Percentiles rank a stretch among this genome's conserved stretches.
Conservation (phyloP, 1,139 yeast species). For the Magnusiomyces tetraspermus region DNA sequence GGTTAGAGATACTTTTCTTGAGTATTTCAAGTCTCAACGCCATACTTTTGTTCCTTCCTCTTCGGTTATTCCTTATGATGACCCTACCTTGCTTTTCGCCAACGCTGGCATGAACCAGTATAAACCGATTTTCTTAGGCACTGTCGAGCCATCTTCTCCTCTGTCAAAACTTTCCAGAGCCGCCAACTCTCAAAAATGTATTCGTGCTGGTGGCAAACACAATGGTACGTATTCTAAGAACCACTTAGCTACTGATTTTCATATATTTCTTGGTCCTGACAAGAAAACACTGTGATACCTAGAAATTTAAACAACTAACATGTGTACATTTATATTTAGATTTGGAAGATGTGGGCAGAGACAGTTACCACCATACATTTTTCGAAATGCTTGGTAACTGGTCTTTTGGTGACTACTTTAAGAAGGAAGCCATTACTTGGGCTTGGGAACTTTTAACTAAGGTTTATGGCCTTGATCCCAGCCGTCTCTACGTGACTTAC, state of each 20-base stretch:
- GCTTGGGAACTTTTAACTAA: constrained; percentile 87
- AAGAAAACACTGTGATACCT: too few relatives aligned
- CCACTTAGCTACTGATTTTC: too few relatives aligned
- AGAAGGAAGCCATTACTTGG: constrained; percentile 78
- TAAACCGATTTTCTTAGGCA: constrained; percentile 92
- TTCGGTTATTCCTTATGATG: constrained; percentile 94
- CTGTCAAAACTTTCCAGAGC: constrained; percentile 80
- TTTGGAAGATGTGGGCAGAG: constrained; percentile 96
- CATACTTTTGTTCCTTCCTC: constrained; percentile 88
- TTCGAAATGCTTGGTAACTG: constrained; percentile 99
- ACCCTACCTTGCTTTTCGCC: constrained; percentile 89
- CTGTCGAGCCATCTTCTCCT: constrained; percentile 89
- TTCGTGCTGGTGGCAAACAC: constrained; percentile 99
- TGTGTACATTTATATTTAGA: constrained; percentile 25
- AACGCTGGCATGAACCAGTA: constrained; percentile 99
- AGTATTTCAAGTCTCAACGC: constrained; percentile 55
- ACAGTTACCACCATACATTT: constrained; percentile 95
- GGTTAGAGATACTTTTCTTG: constrained; percentile 81
- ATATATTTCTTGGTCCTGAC: too few relatives aligned
- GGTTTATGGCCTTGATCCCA: constrained; percentile 67
- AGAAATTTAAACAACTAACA: too few relatives aligned
- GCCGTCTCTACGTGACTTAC: constrained; percentile 85
- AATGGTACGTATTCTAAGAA: too few relatives aligned
- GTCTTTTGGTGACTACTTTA: constrained; percentile 99
- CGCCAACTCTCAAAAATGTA: constrained; percentile 92